These are phyloP conservation scores for Naganishia sp. DNA, from an alignment of 1,284 basidiomycete genomes.

Conservation along the genomic window DNA sequence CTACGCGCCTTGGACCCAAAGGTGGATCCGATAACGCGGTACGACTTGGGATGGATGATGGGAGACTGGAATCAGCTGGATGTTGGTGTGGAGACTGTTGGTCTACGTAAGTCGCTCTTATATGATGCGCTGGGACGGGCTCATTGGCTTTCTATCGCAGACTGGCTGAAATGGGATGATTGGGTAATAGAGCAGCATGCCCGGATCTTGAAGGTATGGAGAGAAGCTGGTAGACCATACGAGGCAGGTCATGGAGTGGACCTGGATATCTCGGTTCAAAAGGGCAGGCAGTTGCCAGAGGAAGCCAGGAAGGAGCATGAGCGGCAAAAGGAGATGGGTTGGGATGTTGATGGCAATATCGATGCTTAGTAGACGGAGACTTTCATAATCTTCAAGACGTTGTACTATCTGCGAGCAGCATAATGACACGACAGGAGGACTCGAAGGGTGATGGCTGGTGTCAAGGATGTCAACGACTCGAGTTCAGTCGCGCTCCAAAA, in stretches of 20 bases:
- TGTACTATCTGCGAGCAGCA: no score
- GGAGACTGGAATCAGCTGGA: conserved; percentile 56
- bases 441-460: neutral
- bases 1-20: conserved; percentile 48
- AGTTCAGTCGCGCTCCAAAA: conserved; percentile 17
- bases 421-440: no score
- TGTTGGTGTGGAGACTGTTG: conserved; percentile 47
- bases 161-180: conserved; percentile 46
- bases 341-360: conserved; percentile 45
- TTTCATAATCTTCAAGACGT: no score
- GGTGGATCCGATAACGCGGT: conserved; percentile 49
- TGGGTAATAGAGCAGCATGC: conserved; percentile 49
- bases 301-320: conserved; percentile 47
- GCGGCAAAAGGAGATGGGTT: conserved; percentile 51
- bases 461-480: neutral
- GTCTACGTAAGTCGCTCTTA: conserved; percentile 48
- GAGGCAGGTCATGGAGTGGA: conserved; percentile 45
- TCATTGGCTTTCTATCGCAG: conserved; percentile 6
- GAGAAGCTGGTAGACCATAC: conserved; percentile 43
- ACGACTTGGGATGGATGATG: conserved; percentile 55
- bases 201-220: conserved; percentile 46
- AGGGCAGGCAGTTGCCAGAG: conserved; percentile 44
- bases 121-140: neutral
- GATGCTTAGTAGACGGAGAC: conserved; percentile 6
- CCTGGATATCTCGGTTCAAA: conserved; percentile 41